Percentiles rank a stretch among this genome's conserved stretches.
phyloP scores from a whole-genome alignment of 2,329 filamentous ascomycete genomes.

The Ciborinia camelliae region DNA sequence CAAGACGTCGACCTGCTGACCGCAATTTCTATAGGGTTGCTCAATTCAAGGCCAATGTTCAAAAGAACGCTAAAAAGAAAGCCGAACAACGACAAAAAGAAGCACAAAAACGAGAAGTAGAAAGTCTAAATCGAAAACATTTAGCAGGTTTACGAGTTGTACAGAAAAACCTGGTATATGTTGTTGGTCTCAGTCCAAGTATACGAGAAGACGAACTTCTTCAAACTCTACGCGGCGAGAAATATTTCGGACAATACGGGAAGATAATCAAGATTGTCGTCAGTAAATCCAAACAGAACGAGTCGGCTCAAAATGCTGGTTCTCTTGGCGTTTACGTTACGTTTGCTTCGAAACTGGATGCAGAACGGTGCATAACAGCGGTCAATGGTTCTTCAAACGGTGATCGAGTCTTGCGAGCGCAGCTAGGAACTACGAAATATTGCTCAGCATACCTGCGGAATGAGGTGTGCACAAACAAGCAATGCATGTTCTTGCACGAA shows the following conservation, averaged over 20 bases:
- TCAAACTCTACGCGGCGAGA: slow-evolving; percentile 80
- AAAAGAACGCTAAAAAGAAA: slow-evolving; percentile 91
- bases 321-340: slow-evolving; percentile 98
- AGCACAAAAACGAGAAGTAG: slow-evolving; percentile 91
- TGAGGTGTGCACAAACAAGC: slow-evolving; percentile 90
- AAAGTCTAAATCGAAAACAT: slow-evolving; percentile 93
- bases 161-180: slow-evolving; percentile 98
- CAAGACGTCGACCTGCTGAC: slow-evolving; percentile 19
- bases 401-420: slow-evolving; percentile 76
- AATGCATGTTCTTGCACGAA: slow-evolving; percentile 98
- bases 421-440: slow-evolving; percentile 91
- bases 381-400: slow-evolving; percentile 92
- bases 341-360: slow-evolving; percentile 87
- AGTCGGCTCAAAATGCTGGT: slow-evolving; percentile 57
- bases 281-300: slow-evolving; percentile 73
- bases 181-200: slow-evolving; percentile 88
- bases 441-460: slow-evolving; percentile 95
- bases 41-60: slow-evolving; percentile 72
- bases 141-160: slow-evolving; percentile 92
- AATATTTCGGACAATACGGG: slow-evolving; percentile 98
- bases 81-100: slow-evolving; percentile 87
- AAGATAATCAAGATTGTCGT: slow-evolving; percentile 99
- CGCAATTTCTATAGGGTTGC: slow-evolving; percentile 53
- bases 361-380: slow-evolving; percentile 81
- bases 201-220: slow-evolving; percentile 90